A percentile compares a stretch with the other conserved stretches of the same genome.
phyloP scores from a whole-genome alignment of 225 moss, liverwort and hornwort genomes.

The Bryoerythrophyllum caledonicum region DNA sequence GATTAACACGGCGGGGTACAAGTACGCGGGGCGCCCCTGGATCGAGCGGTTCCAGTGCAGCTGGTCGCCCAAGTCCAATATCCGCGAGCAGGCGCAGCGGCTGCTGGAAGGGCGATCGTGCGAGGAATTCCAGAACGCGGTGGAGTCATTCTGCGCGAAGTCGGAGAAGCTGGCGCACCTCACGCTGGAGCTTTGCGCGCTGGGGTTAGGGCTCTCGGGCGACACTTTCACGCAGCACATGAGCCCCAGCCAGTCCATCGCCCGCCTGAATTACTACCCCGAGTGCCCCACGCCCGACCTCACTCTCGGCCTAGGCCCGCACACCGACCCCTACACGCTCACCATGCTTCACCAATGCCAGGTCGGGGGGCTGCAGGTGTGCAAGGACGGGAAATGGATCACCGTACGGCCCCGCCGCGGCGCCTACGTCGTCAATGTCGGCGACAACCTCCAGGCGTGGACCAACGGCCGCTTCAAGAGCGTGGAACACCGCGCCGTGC shows the following conservation, averaged over 20 bases:
- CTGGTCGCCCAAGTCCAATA: constrained; percentile 43
- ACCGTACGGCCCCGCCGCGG: constrained; percentile 45
- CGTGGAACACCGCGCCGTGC: constrained; percentile 52
- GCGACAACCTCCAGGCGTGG: constrained; percentile 55
- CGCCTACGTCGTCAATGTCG: constrained; percentile 48
- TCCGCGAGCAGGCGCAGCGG: constrained; percentile 44
- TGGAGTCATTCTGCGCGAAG: constrained; percentile 36
- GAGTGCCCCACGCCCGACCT: constrained; percentile 51
- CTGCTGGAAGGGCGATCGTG: constrained; percentile 35
- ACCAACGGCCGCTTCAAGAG: constrained; percentile 54
- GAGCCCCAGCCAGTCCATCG: constrained; percentile 35
- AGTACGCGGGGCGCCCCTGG: constrained; percentile 56
- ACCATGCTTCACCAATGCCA: constrained; percentile 52
- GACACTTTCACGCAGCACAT: constrained; percentile 24
- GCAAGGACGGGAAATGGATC: constrained; percentile 55
- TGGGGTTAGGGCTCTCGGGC: constrained; percentile 37
- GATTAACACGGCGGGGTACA: constrained; percentile 48
- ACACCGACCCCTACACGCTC: constrained; percentile 53
- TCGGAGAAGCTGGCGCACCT: constrained; percentile 37
- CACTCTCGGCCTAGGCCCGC: constrained; percentile 50
- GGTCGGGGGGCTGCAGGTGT: constrained; percentile 56
- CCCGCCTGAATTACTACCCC: constrained; percentile 58
- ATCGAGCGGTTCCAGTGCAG: constrained; percentile 59
- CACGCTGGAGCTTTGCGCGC: constrained; percentile 53
- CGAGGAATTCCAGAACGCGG: constrained; percentile 32